Percentiles rank a stretch among this genome's conserved stretches.
These are phyloP conservation scores for Triticum dicoccoides DNA, from an alignment of 176 grass and related monocot genomes.

Conservation along the genomic window DNA sequence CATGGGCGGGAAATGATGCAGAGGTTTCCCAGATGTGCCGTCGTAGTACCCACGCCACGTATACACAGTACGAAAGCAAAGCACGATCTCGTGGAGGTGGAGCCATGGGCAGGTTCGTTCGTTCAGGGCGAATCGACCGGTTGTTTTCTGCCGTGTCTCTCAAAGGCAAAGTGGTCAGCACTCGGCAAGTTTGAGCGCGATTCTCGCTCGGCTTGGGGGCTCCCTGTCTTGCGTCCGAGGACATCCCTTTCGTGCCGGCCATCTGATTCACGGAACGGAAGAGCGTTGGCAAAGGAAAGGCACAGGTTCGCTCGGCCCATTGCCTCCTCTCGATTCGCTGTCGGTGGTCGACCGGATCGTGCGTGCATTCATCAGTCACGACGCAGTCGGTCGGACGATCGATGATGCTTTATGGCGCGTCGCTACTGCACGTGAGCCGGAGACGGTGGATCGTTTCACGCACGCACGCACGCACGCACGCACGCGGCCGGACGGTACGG, in stretches of 20 bases:
- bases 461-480: background rate
- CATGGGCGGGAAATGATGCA: background rate
- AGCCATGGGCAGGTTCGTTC: too few relatives aligned
- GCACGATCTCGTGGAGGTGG: too few relatives aligned
- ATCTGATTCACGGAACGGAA: background rate
- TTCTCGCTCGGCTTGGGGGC: background rate
- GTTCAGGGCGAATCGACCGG: too few relatives aligned
- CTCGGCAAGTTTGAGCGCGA: background rate
- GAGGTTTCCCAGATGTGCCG: background rate
- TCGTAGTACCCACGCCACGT: background rate
- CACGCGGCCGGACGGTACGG: background rate
- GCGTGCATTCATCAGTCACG: background rate
- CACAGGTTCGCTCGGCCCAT: background rate
- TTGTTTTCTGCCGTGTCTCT: too few relatives aligned
- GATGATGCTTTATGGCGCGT: background rate
- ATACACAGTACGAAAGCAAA: too few relatives aligned
- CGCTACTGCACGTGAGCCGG: background rate
- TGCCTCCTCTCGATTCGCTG: background rate
- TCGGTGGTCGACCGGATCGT: background rate
- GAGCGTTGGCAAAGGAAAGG: background rate
- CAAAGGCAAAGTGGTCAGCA: background rate
- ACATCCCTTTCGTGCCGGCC: conserved; percentile 18
- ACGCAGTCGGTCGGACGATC: background rate
- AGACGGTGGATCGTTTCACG: background rate
- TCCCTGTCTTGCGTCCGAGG: background rate